Evolutionary conservation across 345 rosid species (phyloP), one percentile per base, ranked within the genome.

Genomic region (Lepidium aucheri): DNA sequence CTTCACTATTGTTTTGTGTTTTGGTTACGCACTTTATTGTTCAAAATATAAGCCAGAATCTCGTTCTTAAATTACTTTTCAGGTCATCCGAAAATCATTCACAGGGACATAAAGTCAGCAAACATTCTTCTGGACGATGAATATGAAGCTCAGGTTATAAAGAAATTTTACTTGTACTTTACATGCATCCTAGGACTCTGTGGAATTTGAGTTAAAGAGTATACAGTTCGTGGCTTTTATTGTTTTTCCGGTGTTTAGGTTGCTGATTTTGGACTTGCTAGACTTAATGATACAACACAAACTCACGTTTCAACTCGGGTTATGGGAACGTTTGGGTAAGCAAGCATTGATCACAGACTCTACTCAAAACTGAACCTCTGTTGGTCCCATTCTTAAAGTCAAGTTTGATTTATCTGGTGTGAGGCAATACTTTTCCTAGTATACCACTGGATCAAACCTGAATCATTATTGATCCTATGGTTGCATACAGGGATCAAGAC

Each of bases 241-340:
- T n/a, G 17, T 14, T 24, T 39, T 12, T 22, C 4, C 1, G 53
- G 38, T 52, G 53, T 60, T 36, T 78, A 91, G 95, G 99, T 95
- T 53, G 97, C 97, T 57, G 99, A 95, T 80, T 95, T 95, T 80
- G 99, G 99, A 63, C 94, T 95, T 44, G 98, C 99, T 65, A 95
- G 80, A 76, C 87, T 91, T n/a, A 86, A 83, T 22, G 94, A 84
- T 72, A 82, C 94, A 14, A 61, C 83, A 1, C 90, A 87, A 70
- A 84, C 95, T 46, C 99, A 95, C 65, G 98, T 95, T 34, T 95
- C 99, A 43, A 95, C 98, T 70, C 79, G 99, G 38, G 98, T 91
- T 63, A 95, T 95, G 99, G 98, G 99, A 7, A 91, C 98, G 54
- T 91, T 91, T 12, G 98, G 95, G 99, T 91, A 79, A 59, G 91